Conservation (phyloP, 257 asterid species). For the Solanum ahanhuiri region DNA sequence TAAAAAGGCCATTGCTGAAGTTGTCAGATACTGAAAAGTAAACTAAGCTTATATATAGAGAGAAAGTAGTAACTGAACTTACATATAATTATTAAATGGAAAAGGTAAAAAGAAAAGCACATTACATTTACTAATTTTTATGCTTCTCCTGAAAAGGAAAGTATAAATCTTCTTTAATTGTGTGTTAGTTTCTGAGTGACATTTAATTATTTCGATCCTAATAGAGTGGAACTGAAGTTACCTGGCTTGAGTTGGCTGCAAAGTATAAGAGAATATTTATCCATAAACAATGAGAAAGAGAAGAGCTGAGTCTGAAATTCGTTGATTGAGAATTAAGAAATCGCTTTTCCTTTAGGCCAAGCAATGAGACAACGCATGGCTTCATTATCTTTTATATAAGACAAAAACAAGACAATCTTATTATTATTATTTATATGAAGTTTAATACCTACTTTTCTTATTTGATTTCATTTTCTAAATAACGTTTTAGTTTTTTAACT, state of each 20-base stretch:
- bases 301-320: neutral
- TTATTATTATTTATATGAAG: neutral
- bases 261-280: neutral
- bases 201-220: neutral
- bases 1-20: neutral
- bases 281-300: neutral
- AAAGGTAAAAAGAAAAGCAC: neutral
- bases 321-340: neutral
- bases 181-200: neutral
- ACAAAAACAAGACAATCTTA: neutral
- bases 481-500: neutral
- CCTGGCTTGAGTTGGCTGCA: neutral
- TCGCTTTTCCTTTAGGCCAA: neutral
- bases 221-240: neutral
- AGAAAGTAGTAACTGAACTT: neutral
- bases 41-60: neutral
- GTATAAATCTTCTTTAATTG: neutral
- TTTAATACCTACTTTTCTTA: neutral
- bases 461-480: neutral
- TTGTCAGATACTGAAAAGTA: neutral
- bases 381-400: neutral
- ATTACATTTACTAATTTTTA: neutral
- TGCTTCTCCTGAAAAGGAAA: neutral
- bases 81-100: neutral
- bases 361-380: neutral